These are phyloP conservation scores for Fomes fomentarius DNA, from an alignment of 1,284 basidiomycete genomes.

Conservation along the genomic window DNA sequence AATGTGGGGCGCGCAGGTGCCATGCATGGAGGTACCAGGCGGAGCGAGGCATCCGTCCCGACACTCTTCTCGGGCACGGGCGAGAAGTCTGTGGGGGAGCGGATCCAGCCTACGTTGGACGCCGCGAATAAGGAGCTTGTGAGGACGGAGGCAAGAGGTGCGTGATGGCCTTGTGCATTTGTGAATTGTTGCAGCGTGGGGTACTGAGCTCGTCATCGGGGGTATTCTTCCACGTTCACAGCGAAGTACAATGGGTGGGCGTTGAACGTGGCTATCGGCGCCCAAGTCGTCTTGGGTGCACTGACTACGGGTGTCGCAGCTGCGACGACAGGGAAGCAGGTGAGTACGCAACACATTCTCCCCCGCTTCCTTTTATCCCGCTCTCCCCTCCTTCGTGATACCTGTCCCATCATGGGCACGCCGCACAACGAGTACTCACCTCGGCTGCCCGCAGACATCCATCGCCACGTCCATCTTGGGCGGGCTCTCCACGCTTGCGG, in stretches of 20 bases:
- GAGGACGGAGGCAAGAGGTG: constrained; percentile 30
- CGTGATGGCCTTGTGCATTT: neutral
- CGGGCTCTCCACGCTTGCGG: constrained; percentile 63
- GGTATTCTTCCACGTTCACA: constrained; percentile 17
- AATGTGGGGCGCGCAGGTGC: neutral
- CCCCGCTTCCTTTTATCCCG: too few species aligned
- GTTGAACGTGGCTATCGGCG: constrained; percentile 56
- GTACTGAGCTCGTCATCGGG: neutral
- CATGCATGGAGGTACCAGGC: neutral
- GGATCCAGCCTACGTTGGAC: constrained; percentile 36
- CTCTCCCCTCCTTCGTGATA: too few species aligned
- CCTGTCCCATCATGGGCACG: too few species aligned
- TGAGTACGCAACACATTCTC: constrained; percentile 7
- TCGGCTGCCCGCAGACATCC: constrained; percentile 26
- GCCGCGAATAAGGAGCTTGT: constrained; percentile 31
- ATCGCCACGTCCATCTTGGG: constrained; percentile 42
- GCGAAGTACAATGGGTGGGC: constrained; percentile 51
- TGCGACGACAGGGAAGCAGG: constrained; percentile 42
- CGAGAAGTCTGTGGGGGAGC: constrained; percentile 32
- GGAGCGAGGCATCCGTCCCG: neutral
- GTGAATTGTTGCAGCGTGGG: neutral
- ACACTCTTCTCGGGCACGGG: constrained; percentile 6
- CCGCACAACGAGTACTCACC: neutral
- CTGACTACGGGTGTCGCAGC: constrained; percentile 70
- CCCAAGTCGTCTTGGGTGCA: constrained; percentile 66